Evolutionary conservation across 2,329 filamentous ascomycete species (phyloP).

Genomic region (Escovopsis sp.): DNA sequence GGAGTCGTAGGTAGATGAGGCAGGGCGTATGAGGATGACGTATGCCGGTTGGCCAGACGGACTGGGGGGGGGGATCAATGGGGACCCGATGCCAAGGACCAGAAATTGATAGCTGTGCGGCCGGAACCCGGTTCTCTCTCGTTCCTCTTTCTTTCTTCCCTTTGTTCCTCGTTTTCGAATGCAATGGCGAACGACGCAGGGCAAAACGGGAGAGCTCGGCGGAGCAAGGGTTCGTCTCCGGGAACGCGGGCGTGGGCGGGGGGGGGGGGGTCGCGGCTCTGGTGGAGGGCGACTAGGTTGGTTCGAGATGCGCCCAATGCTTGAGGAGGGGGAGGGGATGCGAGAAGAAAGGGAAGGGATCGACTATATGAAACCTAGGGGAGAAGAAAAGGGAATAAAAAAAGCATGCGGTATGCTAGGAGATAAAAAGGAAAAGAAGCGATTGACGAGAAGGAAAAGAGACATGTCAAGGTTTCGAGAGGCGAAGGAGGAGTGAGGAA

Average conservation of each 20-base stretch:
- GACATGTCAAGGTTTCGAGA: not conserved
- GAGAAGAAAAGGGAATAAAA: not conserved
- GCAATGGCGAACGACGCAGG: too few species aligned
- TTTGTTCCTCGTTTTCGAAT: not conserved
- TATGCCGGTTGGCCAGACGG: too few species aligned
- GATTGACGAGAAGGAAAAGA: constrained; percentile 4
- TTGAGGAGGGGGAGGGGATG: not conserved
- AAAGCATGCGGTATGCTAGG: constrained; percentile 1
- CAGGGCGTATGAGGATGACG: too few species aligned
- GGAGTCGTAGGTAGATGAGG: too few species aligned
- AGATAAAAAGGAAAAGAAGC: not conserved
- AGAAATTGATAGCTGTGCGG: too few species aligned
- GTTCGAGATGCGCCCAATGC: too few species aligned
- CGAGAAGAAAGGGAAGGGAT: not conserved
- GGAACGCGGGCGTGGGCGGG: not conserved
- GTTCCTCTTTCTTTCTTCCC: not conserved
- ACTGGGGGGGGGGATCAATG: too few species aligned
- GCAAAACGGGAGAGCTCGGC: too few species aligned
- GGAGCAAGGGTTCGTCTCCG: too few species aligned
- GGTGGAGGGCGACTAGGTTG: too few species aligned
- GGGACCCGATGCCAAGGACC: too few species aligned
- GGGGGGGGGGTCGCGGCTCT: not conserved
- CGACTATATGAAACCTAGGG: not conserved
- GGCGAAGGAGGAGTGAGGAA: not conserved
- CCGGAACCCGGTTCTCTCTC: not conserved